Percentiles rank a stretch among this genome's conserved stretches.
These are phyloP conservation scores for Gloeopeniophorella convolvens DNA, from an alignment of 768 basidiomycete genomes.

Conservation along the genomic window DNA sequence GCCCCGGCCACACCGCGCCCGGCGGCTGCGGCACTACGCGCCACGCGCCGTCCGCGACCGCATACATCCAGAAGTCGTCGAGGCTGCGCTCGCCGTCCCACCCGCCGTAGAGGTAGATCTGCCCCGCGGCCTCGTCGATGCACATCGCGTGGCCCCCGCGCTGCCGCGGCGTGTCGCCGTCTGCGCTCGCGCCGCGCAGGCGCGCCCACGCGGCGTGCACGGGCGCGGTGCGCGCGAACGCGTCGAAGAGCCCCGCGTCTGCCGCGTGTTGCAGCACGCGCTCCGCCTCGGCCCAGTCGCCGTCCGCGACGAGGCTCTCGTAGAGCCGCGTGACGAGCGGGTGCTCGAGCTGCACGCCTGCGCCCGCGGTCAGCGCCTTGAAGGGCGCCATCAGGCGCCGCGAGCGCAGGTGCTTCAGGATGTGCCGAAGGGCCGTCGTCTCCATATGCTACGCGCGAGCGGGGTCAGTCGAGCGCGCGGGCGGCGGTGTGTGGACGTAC, in stretches of 20 bases:
- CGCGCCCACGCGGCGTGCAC: conserved; percentile 58
- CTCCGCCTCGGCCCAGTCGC: conserved; percentile 57
- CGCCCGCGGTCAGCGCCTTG: conserved; percentile 47
- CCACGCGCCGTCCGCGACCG: conserved; percentile 56
- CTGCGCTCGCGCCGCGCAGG: conserved; percentile 51
- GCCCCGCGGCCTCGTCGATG: conserved; percentile 53
- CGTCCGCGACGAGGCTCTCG: conserved; percentile 55
- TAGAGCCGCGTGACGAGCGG: conserved; percentile 64
- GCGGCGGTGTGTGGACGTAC: conserved; percentile 33
- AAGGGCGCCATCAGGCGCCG: conserved; percentile 65
- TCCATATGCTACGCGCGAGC: conserved; percentile 56
- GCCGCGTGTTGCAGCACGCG: conserved; percentile 43
- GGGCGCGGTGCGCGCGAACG: conserved; percentile 49
- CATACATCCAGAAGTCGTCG: conserved; percentile 77
- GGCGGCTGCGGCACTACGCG: conserved; percentile 44
- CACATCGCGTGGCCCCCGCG: conserved; percentile 83
- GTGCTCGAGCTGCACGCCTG: conserved; percentile 57
- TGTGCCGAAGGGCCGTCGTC: conserved; percentile 53
- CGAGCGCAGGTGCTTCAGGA: conserved; percentile 73
- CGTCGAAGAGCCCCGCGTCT: conserved; percentile 52
- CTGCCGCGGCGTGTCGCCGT: conserved; percentile 57
- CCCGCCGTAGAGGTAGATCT: conserved; percentile 74
- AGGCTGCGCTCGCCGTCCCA: conserved; percentile 69
- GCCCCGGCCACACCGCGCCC: conserved; percentile 60
- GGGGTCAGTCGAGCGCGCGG: background rate